A percentile compares a stretch with the other conserved stretches of the same genome.
Conservation (phyloP, 1,139 yeast genomes). For the Candida pseudoviswanathii region DNA sequence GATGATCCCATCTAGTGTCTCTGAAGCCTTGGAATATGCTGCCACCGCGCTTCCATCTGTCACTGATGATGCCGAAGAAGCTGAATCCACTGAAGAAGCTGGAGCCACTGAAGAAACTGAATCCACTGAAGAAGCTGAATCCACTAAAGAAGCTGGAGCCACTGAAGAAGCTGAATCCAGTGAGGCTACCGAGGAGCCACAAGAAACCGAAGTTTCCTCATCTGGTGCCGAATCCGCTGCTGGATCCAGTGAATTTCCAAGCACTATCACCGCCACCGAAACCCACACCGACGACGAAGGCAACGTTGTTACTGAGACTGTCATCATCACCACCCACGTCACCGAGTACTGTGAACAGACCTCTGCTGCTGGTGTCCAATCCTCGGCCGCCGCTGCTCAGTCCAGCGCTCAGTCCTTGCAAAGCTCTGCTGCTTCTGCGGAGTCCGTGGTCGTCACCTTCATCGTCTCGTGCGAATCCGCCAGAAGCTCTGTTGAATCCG, state of each 20-base stretch:
- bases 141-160: slow-evolving; percentile 13
- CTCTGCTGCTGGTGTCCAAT: slow-evolving; percentile 11
- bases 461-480: slow-evolving; percentile 16
- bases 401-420: slow-evolving; percentile 11
- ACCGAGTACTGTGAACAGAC: slow-evolving; percentile 10
- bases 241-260: not conserved
- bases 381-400: slow-evolving; percentile 9
- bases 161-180: not conserved
- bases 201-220: too few relatives aligned
- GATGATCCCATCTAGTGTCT: slow-evolving; percentile 40
- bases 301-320: slow-evolving; percentile 4
- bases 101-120: too few relatives aligned
- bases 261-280: slow-evolving; percentile 5
- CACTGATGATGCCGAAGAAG: slow-evolving; percentile 13
- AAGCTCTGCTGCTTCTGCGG: slow-evolving; percentile 8
- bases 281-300: slow-evolving; percentile 8
- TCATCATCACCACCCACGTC: slow-evolving; percentile 7
- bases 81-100: not conserved
- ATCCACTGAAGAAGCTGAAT: too few relatives aligned
- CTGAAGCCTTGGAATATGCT: slow-evolving; percentile 35
- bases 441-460: slow-evolving; percentile 9
- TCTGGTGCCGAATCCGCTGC: too few relatives aligned
- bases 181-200: slow-evolving; percentile 22
- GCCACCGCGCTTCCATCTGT: slow-evolving; percentile 17
- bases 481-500: slow-evolving; percentile 6